Conservation (phyloP, 2,329 filamentous ascomycete species). For the Ceratocystis eucalypticola region DNA sequence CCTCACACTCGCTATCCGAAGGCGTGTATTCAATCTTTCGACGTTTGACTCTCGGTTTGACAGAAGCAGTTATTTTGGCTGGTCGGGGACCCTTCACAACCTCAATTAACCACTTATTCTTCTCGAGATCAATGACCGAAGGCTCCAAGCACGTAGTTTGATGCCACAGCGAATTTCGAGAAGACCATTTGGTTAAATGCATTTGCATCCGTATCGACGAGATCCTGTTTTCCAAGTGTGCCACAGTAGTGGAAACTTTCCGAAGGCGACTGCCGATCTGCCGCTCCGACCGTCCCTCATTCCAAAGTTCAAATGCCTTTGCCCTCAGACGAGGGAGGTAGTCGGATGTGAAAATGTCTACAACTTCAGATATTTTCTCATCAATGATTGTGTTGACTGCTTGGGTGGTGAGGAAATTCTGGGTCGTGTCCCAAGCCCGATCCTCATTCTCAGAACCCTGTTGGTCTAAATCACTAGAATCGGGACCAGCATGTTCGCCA, state of each 20-base stretch:
- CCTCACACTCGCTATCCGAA: conserved; percentile 34
- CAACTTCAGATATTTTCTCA: conserved; percentile 11
- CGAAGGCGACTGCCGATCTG: conserved; percentile 29
- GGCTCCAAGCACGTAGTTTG: conserved; percentile 49
- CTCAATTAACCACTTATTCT: conserved; percentile 37
- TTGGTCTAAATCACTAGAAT: conserved; percentile 28
- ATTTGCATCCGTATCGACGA: conserved; percentile 42
- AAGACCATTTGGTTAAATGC: conserved; percentile 38
- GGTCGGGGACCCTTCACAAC: conserved; percentile 30
- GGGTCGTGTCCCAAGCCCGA: conserved; percentile 20
- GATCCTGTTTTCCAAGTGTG: conserved; percentile 38
- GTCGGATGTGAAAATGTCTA: conserved; percentile 10
- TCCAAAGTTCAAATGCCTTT: conserved; percentile 18
- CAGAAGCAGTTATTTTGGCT: neutral
- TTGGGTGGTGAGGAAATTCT: conserved; percentile 6
- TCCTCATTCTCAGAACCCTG: conserved; percentile 30
- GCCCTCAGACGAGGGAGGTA: conserved; percentile 13
- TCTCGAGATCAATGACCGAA: conserved; percentile 48
- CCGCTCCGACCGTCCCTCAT: conserved; percentile 2
- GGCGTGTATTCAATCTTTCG: conserved; percentile 10
- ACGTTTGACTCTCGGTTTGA: conserved; percentile 16
- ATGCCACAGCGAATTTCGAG: conserved; percentile 36
- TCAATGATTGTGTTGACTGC: conserved; percentile 16
- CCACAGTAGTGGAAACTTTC: conserved; percentile 31
- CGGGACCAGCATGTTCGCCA: conserved; percentile 12